phyloP scores from a whole-genome alignment of 225 moss, liverwort and hornwort species.

The Pseudisothecium myosuroides region DNA sequence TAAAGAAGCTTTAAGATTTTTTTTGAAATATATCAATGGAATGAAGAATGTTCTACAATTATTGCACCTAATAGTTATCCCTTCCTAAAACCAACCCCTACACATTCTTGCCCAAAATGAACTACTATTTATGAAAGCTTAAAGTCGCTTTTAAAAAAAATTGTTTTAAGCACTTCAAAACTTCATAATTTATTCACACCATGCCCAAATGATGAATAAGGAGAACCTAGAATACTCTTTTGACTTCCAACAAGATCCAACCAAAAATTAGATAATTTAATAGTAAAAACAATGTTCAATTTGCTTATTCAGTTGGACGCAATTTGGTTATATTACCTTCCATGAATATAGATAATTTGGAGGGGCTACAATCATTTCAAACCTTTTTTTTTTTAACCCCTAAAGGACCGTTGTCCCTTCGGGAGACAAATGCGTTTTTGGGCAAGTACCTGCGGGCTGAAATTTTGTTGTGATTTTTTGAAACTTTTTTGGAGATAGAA shows the following conservation, averaged over 20 bases:
- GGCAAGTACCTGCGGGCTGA: too few species aligned
- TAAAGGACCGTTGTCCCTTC: too few species aligned
- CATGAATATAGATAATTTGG: not conserved
- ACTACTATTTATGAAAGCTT: not conserved
- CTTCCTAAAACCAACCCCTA: not conserved
- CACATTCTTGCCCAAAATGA: rapidly evolving
- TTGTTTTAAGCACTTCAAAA: not conserved
- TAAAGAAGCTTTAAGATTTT: not conserved
- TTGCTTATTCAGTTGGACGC: rapidly evolving
- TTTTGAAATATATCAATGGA: not conserved
- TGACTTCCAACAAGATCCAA: not conserved
- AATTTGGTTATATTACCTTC: not conserved
- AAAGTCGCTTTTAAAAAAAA: rapidly evolving
- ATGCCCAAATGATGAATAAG: rapidly evolving
- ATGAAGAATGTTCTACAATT: not conserved
- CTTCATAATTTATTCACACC: rapidly evolving
- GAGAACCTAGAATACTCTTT: not conserved
- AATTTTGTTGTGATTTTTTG: too few species aligned
- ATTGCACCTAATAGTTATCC: not conserved
- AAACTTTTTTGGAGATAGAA: too few species aligned
- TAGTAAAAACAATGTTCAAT: not conserved
- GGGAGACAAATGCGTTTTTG: too few species aligned
- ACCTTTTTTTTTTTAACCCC: rapidly evolving
- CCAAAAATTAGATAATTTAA: not conserved
- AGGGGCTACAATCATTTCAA: rapidly evolving